phyloP scores from a whole-genome alignment of 1,284 basidiomycete species.

The Ganoderma multipileum region DNA sequence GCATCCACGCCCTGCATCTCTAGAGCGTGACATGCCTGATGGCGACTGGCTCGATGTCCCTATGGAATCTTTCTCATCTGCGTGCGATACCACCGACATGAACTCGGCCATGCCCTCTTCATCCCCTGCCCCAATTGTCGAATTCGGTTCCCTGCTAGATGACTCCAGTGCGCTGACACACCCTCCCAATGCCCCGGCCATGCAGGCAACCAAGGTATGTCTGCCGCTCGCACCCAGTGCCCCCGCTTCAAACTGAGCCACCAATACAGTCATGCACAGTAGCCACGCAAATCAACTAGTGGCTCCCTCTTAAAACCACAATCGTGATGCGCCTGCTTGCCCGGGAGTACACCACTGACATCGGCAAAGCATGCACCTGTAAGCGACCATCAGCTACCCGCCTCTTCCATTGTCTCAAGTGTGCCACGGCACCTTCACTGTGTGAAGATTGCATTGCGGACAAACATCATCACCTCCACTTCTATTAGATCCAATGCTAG shows the following conservation, averaged over 20 bases:
- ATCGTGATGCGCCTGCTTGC: not conserved
- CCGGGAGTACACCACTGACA: not conserved
- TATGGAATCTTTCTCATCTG: not conserved
- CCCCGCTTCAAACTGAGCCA: too few species aligned
- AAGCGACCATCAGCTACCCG: not conserved
- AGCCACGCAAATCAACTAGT: not conserved
- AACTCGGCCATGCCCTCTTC: too few species aligned
- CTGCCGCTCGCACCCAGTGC: too few species aligned
- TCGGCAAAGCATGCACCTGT: not conserved
- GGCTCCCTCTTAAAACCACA: not conserved
- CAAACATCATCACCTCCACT: not conserved
- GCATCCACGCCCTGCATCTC: not conserved
- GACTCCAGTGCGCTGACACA: too few species aligned
- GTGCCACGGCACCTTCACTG: not conserved
- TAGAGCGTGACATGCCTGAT: not conserved
- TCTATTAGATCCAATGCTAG: not conserved
- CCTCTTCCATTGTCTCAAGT: not conserved
- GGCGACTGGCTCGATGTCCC: not conserved
- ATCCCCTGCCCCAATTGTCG: too few species aligned
- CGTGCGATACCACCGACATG: too few species aligned
- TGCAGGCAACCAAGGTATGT: too few species aligned
- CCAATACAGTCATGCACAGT: not conserved
- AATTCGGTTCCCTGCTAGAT: too few species aligned
- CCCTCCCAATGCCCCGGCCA: too few species aligned
- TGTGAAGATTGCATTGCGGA: not conserved